Evolutionary conservation across 2,329 filamentous ascomycete species (phyloP).

Genomic region (Claviceps paspali): DNA sequence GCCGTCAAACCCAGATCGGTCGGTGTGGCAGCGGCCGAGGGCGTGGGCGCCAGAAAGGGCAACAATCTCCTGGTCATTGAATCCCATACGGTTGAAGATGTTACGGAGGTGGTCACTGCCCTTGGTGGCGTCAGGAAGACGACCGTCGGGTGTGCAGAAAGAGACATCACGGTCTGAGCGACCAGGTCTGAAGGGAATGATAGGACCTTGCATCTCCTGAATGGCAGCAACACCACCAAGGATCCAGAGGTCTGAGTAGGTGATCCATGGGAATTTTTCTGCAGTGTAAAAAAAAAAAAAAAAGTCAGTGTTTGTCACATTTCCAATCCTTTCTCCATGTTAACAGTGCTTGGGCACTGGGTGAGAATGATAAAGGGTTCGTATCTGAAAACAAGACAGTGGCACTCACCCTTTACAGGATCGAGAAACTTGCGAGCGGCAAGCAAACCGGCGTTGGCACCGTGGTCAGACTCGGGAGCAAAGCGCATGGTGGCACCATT

Average conservation of each 20-base stretch:
- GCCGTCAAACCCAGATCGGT: conserved; percentile 76
- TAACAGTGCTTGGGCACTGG: neutral
- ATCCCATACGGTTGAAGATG: conserved; percentile 96
- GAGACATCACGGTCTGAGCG: conserved; percentile 63
- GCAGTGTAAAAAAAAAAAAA: neutral
- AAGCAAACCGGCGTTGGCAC: conserved; percentile 83
- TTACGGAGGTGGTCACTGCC: conserved; percentile 67
- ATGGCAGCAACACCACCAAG: conserved; percentile 71
- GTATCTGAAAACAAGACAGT: too few species aligned
- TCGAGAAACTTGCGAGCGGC: conserved; percentile 83
- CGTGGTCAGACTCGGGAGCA: conserved; percentile 73
- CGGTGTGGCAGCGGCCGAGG: conserved; percentile 76
- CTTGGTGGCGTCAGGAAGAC: conserved; percentile 66
- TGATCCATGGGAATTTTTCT: conserved; percentile 80
- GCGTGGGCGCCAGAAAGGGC: conserved; percentile 76
- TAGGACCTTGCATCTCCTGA: conserved; percentile 88
- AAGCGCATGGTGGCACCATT: conserved; percentile 98
- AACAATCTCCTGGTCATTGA: conserved; percentile 93
- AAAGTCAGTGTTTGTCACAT: neutral
- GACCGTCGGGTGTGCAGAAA: conserved; percentile 87
- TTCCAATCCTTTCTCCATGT: neutral
- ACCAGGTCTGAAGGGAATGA: conserved; percentile 77
- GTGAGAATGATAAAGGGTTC: neutral
- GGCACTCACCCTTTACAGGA: conserved; percentile 65
- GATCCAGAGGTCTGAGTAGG: conserved; percentile 94